phyloP scores from a whole-genome alignment of 1,284 basidiomycete genomes.

The Peniophora sp. region DNA sequence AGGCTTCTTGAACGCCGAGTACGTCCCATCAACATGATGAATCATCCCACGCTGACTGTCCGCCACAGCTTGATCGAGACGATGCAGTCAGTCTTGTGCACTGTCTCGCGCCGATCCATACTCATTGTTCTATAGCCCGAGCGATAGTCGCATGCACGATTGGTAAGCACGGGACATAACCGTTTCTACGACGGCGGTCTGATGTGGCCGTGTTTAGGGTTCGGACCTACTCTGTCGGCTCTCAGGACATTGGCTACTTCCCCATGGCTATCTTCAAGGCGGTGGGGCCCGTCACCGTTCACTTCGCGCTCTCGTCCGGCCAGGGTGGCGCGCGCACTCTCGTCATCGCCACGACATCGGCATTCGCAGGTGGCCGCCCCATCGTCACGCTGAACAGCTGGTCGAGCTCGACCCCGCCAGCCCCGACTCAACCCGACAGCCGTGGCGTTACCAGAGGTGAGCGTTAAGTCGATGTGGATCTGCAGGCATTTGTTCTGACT shows the following conservation, averaged over 20 bases:
- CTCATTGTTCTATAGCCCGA: conserved; percentile 12
- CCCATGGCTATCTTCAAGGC: conserved; percentile 34
- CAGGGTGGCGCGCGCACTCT: not conserved
- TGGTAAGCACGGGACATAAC: conserved; percentile 33
- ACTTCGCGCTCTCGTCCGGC: not conserved
- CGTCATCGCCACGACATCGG: not conserved
- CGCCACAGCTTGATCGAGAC: conserved; percentile 26
- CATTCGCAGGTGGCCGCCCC: not conserved
- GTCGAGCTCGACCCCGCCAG: not conserved
- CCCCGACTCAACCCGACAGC: not conserved
- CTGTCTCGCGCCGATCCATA: no score
- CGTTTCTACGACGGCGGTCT: conserved; percentile 17
- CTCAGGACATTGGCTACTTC: conserved; percentile 17
- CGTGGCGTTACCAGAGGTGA: not conserved
- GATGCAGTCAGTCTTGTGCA: conserved; percentile 24
- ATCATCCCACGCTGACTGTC: not conserved
- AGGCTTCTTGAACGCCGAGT: conserved; percentile 34
- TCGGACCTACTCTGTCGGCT: conserved; percentile 25
- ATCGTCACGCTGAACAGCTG: not conserved
- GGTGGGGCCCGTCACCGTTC: conserved; percentile 1
- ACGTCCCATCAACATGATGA: conserved; percentile 2
- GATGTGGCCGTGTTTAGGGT: no score
- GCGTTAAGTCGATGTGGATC: no score
- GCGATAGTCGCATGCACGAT: conserved; percentile 25
- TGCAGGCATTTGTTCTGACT: no score